Percentiles rank a stretch among this genome's conserved stretches.
Evolutionary conservation across 805 yeast species (phyloP).

Genomic region (Kluyveromyces dobzhanskii): DNA sequence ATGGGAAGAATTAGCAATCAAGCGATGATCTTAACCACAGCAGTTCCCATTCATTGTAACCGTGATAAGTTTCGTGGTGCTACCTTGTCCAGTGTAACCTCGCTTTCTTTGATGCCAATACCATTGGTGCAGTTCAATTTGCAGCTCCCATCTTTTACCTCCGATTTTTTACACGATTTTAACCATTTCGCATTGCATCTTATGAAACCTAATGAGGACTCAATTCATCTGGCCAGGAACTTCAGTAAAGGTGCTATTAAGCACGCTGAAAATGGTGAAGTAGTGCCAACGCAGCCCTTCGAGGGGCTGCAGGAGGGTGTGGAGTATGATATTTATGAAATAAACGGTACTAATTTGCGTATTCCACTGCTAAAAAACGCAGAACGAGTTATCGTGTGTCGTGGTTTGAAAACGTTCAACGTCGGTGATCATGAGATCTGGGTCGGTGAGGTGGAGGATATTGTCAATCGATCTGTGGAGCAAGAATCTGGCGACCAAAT

Average conservation of each 20-base stretch:
- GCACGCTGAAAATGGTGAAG: conserved; percentile 19
- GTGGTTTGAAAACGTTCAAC: conserved; percentile 40
- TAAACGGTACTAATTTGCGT: conserved; percentile 16
- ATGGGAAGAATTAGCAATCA: conserved; percentile 43
- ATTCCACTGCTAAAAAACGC: conserved; percentile 52
- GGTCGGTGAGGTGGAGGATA: conserved; percentile 69
- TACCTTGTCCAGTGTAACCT: conserved; percentile 80
- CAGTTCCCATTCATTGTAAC: conserved; percentile 26
- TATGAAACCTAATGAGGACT: conserved; percentile 48
- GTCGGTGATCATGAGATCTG: conserved; percentile 88
- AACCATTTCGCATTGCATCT: conserved; percentile 66
- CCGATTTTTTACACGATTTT: conserved; percentile 50
- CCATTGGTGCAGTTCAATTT: conserved; percentile 81
- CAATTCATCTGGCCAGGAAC: conserved; percentile 53
- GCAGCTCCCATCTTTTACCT: conserved; percentile 79
- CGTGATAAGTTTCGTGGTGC: conserved; percentile 42
- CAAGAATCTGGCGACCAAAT: conserved; percentile 23
- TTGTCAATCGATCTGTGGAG: conserved; percentile 24
- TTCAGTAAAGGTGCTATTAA: conserved; percentile 52
- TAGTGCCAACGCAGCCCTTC: conserved; percentile 46
- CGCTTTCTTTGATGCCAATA: conserved; percentile 67
- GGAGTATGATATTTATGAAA: conserved; percentile 29
- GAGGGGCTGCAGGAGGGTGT: conserved; percentile 28
- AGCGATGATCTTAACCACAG: conserved; percentile 54
- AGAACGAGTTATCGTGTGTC: conserved; percentile 57